These are phyloP conservation scores for Crepidotus sp. DNA, from an alignment of 1,284 basidiomycete species.

Conservation along the genomic window DNA sequence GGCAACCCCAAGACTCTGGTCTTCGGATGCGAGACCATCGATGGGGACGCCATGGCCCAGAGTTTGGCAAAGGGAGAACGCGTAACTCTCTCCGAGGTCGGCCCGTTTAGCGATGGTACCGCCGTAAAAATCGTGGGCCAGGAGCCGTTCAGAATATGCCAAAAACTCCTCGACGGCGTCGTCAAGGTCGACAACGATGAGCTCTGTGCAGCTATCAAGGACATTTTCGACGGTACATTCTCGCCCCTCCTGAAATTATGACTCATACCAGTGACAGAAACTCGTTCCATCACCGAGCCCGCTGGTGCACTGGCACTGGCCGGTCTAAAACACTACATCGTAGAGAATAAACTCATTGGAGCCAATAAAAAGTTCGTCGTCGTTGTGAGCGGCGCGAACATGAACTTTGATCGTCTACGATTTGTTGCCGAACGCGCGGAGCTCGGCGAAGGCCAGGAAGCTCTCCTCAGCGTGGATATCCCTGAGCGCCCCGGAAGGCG, in stretches of 20 bases:
- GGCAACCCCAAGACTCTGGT: slow-evolving; percentile 80
- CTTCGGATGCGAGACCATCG: slow-evolving; percentile 90
- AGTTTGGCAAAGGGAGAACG: slow-evolving; percentile 75
- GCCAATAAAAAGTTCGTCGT: slow-evolving; percentile 85
- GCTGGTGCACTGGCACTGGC: slow-evolving; percentile 94
- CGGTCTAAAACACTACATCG: slow-evolving; percentile 85
- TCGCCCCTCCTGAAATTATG: background rate
- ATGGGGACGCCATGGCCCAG: slow-evolving; percentile 88
- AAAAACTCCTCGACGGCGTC: slow-evolving; percentile 77
- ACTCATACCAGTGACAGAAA: slow-evolving; percentile 53
- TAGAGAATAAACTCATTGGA: slow-evolving; percentile 72
- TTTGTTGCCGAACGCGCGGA: slow-evolving; percentile 98
- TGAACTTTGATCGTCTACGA: slow-evolving; percentile 95
- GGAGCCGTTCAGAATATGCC: slow-evolving; percentile 91
- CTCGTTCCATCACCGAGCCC: slow-evolving; percentile 90
- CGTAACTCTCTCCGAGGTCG: slow-evolving; percentile 83
- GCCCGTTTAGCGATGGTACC: slow-evolving; percentile 97
- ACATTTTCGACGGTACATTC: slow-evolving; percentile 87
- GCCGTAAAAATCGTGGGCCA: slow-evolving; percentile 96
- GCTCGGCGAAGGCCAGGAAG: slow-evolving; percentile 92
- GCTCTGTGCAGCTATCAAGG: slow-evolving; percentile 98
- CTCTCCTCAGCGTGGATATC: slow-evolving; percentile 85
- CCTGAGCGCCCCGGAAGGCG: slow-evolving; percentile 88
- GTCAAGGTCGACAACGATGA: slow-evolving; percentile 91
- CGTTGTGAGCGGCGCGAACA: slow-evolving; percentile 93